Base-by-base conservation (phyloP, 495 filamentous ascomycete species). In the Xylaria palmicola region DNA sequence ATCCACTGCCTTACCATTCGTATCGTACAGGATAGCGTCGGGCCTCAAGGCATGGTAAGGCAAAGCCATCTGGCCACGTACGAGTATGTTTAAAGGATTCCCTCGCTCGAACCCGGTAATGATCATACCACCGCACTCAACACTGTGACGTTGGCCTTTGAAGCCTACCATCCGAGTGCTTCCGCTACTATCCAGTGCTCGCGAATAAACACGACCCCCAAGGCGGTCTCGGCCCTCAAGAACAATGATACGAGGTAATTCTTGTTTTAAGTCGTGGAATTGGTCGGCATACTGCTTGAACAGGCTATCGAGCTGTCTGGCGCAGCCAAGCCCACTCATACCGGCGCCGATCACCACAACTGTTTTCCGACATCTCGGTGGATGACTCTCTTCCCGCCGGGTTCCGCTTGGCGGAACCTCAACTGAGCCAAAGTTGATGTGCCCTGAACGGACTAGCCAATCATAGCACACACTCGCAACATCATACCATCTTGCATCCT, bases 361-460 rank as follows among this genome's bases (percentile, higher is more conserved):
- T 0, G 88, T 92, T 65, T 80, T 86, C 54, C 78, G 72, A 66
- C 83, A 88, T 22, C 74, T 72, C n/a, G 17, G 77, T 69, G 65
- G 77, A 71, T 36, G 61, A 12, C 24, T 13, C 29, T 64, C 68
- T 30, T 51, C 51, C 15, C 56, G 22, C 3, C 85, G 82, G 47
- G 88, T 79, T 61, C 62, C 67, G 12, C 27, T 8, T 1, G 65
- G 45, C n/a, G 65, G 65, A 6, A 75, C 34, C 66, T 92, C 88
- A 6, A 95, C 80, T 67, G 93, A 97, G 19, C 94, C 94, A 74
- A 92, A 96, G 74, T 99, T 99, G 77, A 99, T 96, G 70, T 97
- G 96, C 7, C 95, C 94, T 56, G 88, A 84, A 43, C 94, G 85
- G 32, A 91, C 79, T 17, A 99, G 84, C 92, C 92, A 98, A 71